Percentiles rank a stretch among this genome's conserved stretches.
Conservation (phyloP, 805 yeast genomes). For the Hanseniaspora valbyensis region DNA sequence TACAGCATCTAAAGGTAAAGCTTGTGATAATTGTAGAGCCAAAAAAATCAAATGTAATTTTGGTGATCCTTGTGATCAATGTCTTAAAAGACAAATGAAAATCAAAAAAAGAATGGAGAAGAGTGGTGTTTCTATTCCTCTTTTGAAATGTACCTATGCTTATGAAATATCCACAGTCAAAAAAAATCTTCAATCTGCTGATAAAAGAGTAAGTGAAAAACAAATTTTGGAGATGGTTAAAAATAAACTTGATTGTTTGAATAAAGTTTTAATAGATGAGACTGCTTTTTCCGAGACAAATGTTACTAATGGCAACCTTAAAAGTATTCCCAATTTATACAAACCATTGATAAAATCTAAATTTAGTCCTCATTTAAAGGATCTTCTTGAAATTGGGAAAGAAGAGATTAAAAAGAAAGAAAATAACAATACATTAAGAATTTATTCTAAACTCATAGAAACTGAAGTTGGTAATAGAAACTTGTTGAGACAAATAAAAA, state of each 20-base stretch:
- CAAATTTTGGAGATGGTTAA: background rate
- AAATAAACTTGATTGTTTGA: background rate
- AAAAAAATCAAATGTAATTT: slow-evolving; percentile 15
- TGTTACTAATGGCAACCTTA: no score
- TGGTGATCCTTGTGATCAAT: slow-evolving; percentile 11
- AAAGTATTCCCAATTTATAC: no score
- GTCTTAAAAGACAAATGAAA: slow-evolving; percentile 1
- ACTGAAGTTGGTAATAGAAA: background rate
- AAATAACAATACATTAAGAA: background rate
- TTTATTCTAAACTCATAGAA: slow-evolving; percentile 6
- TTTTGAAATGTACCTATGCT: slow-evolving; percentile 11
- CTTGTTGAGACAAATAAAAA: background rate
- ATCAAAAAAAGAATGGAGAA: background rate
- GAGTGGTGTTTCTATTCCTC: background rate
- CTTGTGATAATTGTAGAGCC: slow-evolving; percentile 15
- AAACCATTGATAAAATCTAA: no score
- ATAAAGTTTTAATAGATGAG: background rate
- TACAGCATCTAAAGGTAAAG: background rate
- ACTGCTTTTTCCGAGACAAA: background rate
- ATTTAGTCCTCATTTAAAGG: background rate
- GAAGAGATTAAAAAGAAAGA: background rate
- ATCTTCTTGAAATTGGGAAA: background rate
- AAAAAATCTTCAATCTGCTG: background rate
- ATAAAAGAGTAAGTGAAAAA: slow-evolving; percentile 9
- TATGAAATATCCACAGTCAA: slow-evolving; percentile 1